Conservation (phyloP, 2,329 filamentous ascomycete genomes). For the Passalora sequoiae region DNA sequence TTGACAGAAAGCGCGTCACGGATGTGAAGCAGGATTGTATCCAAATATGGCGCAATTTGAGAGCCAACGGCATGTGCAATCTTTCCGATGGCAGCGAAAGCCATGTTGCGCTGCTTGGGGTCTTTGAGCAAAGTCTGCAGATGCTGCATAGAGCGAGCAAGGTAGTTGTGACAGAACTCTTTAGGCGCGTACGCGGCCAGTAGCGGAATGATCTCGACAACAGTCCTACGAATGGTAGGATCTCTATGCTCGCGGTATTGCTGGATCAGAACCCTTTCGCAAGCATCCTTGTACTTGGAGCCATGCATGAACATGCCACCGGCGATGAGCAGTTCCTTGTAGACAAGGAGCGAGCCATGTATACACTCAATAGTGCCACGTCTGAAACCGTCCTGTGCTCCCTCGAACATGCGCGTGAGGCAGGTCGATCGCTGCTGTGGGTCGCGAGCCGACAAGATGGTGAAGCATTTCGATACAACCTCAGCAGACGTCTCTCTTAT, state of each 20-base stretch:
- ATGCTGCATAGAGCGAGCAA: slow-evolving; percentile 97
- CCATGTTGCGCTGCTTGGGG: slow-evolving; percentile 87
- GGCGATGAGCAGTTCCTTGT: slow-evolving; percentile 88
- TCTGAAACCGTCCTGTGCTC: slow-evolving; percentile 73
- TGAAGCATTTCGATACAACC: slow-evolving; percentile 89
- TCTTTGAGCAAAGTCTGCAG: slow-evolving; percentile 90
- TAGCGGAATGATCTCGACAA: slow-evolving; percentile 86
- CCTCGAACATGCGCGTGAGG: slow-evolving; percentile 87
- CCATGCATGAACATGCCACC: slow-evolving; percentile 99
- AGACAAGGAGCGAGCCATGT: slow-evolving; percentile 86
- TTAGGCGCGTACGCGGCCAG: slow-evolving; percentile 87
- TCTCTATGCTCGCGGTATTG: slow-evolving; percentile 92
- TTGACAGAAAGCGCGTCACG: slow-evolving; percentile 82
- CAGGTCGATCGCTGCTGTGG: slow-evolving; percentile 78
- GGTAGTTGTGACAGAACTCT: slow-evolving; percentile 79
- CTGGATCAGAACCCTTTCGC: slow-evolving; percentile 70
- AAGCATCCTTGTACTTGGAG: slow-evolving; percentile 76
- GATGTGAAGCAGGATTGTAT: slow-evolving; percentile 89
- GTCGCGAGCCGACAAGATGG: slow-evolving; percentile 91
- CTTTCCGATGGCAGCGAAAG: slow-evolving; percentile 92
- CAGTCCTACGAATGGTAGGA: slow-evolving; percentile 76
- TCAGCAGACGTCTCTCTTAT: slow-evolving; percentile 90
- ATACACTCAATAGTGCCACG: slow-evolving; percentile 78
- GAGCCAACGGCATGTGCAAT: slow-evolving; percentile 95
- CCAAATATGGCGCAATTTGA: slow-evolving; percentile 88